Percentiles rank a stretch among this genome's conserved stretches.
Conservation (phyloP, 495 filamentous ascomycete species). For the Lentithecium fluviatile region DNA sequence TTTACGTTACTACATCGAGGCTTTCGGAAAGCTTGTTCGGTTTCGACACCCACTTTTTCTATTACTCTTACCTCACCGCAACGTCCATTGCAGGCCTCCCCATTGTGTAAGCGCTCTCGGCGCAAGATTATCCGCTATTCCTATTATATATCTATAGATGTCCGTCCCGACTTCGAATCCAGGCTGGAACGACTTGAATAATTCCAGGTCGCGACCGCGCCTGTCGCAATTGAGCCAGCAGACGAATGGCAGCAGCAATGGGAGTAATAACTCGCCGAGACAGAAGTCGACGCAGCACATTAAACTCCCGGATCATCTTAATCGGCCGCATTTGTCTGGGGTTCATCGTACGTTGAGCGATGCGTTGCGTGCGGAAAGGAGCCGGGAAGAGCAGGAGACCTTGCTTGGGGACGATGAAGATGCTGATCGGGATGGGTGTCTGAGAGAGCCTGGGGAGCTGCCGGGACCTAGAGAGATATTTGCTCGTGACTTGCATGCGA, state of each 20-base stretch:
- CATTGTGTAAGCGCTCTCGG: too few relatives aligned
- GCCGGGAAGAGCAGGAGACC: slow-evolving; percentile 44
- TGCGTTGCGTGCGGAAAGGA: slow-evolving; percentile 37
- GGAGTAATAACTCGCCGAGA: slow-evolving; percentile 1
- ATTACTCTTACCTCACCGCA: slow-evolving; percentile 7
- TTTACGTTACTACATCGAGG: neutral
- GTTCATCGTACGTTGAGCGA: slow-evolving; percentile 39
- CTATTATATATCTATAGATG: neutral
- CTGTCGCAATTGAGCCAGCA: neutral
- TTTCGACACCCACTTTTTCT: neutral
- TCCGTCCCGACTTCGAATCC: slow-evolving; percentile 10
- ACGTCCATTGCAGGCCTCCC: too few relatives aligned
- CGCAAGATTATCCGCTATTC: neutral
- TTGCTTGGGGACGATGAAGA: slow-evolving; percentile 40
- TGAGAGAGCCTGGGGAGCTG: slow-evolving; percentile 18
- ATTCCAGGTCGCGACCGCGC: neutral
- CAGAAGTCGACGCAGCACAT: slow-evolving; percentile 8
- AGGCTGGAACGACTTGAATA: neutral
- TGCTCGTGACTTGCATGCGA: slow-evolving; percentile 39
- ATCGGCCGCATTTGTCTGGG: slow-evolving; percentile 25
- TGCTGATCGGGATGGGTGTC: slow-evolving; percentile 42
- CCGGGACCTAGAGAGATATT: slow-evolving; percentile 26
- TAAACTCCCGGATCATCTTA: slow-evolving; percentile 19
- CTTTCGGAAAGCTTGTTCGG: neutral
- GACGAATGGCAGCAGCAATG: neutral